Evolutionary conservation across 2,329 filamentous ascomycete species (phyloP), one percentile per base, ranked within the genome.

Genomic region (Fusarium nygamai): DNA sequence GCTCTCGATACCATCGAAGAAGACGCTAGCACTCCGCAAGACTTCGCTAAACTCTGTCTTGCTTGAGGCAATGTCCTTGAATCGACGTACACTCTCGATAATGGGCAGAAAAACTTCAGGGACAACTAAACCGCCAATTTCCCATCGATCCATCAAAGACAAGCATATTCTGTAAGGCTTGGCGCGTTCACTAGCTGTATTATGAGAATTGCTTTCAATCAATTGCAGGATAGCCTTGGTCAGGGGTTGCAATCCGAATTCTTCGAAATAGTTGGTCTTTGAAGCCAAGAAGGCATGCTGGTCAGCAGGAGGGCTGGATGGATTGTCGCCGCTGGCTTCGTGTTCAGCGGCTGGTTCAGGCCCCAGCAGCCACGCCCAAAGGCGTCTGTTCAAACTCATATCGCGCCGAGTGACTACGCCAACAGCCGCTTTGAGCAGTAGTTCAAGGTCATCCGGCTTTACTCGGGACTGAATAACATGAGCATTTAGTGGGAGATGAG

Each of bases 101-200:
- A 96, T 92, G 8, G 95, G 93, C 20, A 98, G 86, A 79, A 99
- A 98, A 20, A 98, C 90, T 69, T 94, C 92, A 1, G 95, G 94
- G 4, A 98, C 92, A 53, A 99, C 91, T 24, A 96, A 87, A 4
- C 94, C 94, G 36, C 96, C 96, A 74, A 99, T 96, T 81, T 99
- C 96, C 95, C 95, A 98, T 67, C 95, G 92, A 83, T 99, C 96
- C 96, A 99, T 98, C 60, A 99, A 86, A 22, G 97, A 98, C 6
- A 98, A 88, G 78, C 95, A 97, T 72, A 98, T 94, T 64, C 95
- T 92, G 80, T 97, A 98, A 1, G 96, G 96, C 44, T 92, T 91
- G 27, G 95, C 94, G 80, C 92, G 89, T 78, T 97, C 94, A 24
- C 87, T 84, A 20, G 78, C 76, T 50, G 71, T 81, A 44, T 75